These are phyloP conservation scores for Arabidopsis hybrid DNA, from an alignment of 441 rosid species.

Conservation along the genomic window DNA sequence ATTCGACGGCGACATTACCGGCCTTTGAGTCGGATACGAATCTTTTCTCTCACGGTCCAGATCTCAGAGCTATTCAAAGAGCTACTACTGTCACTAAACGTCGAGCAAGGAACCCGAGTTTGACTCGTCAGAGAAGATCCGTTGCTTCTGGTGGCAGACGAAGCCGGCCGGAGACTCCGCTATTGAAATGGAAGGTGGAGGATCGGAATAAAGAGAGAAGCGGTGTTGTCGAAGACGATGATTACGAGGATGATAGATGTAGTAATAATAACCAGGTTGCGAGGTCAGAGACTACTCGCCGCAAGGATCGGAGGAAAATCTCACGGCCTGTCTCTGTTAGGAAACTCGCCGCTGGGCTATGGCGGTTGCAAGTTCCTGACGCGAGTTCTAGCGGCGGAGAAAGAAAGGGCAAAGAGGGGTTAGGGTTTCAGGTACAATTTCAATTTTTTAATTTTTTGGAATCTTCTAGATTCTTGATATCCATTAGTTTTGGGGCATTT, in stretches of 20 bases:
- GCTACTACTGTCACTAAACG: constrained; percentile 49
- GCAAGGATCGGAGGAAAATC: constrained; percentile 49
- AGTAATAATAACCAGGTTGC: constrained; percentile 35
- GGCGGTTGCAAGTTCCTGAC: constrained; percentile 83
- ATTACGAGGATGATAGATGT: constrained; percentile 46
- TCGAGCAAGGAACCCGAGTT: constrained; percentile 53
- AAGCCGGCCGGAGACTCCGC: constrained; percentile 89
- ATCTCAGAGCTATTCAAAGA: constrained; percentile 52
- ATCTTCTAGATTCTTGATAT: constrained; percentile 6
- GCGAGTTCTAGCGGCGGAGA: constrained; percentile 48
- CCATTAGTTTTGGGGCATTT: constrained; percentile 24
- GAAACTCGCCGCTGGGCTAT: constrained; percentile 87
- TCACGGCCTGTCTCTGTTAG: constrained; percentile 65
- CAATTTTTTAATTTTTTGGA: not conserved
- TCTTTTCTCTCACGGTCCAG: constrained; percentile 46
- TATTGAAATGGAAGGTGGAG: constrained; percentile 78
- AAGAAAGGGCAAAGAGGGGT: constrained; percentile 50
- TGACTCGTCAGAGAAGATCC: constrained; percentile 57
- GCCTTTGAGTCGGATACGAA: constrained; percentile 35
- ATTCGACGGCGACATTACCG: constrained; percentile 53
- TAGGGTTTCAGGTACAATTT: constrained; percentile 70
- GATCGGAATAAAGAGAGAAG: constrained; percentile 51
- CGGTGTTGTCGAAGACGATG: constrained; percentile 48
- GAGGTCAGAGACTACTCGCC: constrained; percentile 28
- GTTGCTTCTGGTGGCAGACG: constrained; percentile 52